Percentiles rank a stretch among this genome's conserved stretches.
These are phyloP conservation scores for Cornus suecica DNA, from an alignment of 148 eudicot species.

Conservation along the genomic window DNA sequence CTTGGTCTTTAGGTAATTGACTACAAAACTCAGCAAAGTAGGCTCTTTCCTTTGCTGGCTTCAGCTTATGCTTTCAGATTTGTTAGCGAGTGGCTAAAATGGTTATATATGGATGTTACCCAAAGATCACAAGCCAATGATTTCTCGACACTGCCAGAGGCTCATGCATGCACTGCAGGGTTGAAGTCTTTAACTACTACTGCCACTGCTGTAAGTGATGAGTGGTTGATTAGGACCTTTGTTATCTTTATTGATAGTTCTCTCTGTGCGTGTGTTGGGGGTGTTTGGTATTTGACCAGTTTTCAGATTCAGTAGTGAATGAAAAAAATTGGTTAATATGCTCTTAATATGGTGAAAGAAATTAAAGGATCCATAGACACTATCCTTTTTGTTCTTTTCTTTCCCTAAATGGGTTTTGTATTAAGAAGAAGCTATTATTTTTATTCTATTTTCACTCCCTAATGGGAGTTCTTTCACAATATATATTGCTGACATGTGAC, in stretches of 20 bases:
- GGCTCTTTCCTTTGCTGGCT: conserved; percentile 97
- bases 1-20: conserved; percentile 71
- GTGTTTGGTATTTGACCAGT: too few relatives aligned
- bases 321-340: too few relatives aligned
- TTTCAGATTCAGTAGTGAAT: too few relatives aligned
- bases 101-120: conserved; percentile 91
- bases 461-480: too few relatives aligned
- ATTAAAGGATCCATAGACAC: too few relatives aligned
- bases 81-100: conserved; percentile 88
- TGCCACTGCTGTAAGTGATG: conserved; percentile 74
- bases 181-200: conserved; percentile 93
- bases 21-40: conserved; percentile 93
- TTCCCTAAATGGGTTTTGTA: too few relatives aligned
- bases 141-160: conserved; percentile 93
- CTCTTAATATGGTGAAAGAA: too few relatives aligned
- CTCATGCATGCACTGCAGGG: conserved; percentile 98
- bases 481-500: too few relatives aligned
- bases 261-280: too few relatives aligned
- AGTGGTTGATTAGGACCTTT: background rate
- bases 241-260: background rate
- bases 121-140: conserved; percentile 77
- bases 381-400: too few relatives aligned
- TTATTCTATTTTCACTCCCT: too few relatives aligned
- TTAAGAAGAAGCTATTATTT: too few relatives aligned
- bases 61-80: conserved; percentile 96